Base-by-base conservation (phyloP, 768 basidiomycete species). In the Mrakia blollopis region DNA sequence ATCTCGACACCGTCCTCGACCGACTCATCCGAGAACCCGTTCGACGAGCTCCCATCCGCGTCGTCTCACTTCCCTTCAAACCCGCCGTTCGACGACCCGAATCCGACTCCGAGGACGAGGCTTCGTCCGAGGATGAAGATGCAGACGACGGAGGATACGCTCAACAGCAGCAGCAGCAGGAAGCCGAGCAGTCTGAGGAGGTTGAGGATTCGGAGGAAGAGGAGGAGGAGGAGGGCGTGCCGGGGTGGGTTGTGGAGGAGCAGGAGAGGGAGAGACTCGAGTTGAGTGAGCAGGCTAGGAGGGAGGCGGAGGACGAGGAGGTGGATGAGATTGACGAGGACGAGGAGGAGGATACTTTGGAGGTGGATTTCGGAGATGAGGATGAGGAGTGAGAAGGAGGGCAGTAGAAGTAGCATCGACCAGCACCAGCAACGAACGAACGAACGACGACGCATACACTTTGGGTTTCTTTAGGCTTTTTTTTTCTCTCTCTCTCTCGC, bases 281-380 rank as follows among this genome's bases (percentile, higher is more conserved):
- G 52, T 30, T 73, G 6, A 68, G 73, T 44, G 72, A 75, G 52
- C 69, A 75, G 35, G 78, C 41, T 77, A 79, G 8, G 77, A 78
- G 25, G 47, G 44, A 67, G 50, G 44, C 35, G n/a, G 84, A 86
- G 28, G 83, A 86, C 39, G 85, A 86, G 47, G 44, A 67, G 63
- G 44, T 25, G 28, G 84, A 86, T n/a, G 83, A 86, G 41, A 54
- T 69, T 6, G 80, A 80, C 44, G 71, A 75, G 35, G 80, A 79
- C 0, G 81, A 76, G 25, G 80, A 79, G 21, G 83, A 86, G 28
- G 86, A 86, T 3, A 86, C 87, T 2, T 87, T 88, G 3, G 85
- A 85, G 35, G 87, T 87, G 2, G 85, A 79, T 18, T 77, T 79
- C 23, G 63, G 63, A 11, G 63, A 78, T 23, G 65, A 73, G 62